Percentiles rank a stretch among this genome's conserved stretches.
Evolutionary conservation across 495 filamentous ascomycete species (phyloP).

Genomic region (Xylaria telfairii): DNA sequence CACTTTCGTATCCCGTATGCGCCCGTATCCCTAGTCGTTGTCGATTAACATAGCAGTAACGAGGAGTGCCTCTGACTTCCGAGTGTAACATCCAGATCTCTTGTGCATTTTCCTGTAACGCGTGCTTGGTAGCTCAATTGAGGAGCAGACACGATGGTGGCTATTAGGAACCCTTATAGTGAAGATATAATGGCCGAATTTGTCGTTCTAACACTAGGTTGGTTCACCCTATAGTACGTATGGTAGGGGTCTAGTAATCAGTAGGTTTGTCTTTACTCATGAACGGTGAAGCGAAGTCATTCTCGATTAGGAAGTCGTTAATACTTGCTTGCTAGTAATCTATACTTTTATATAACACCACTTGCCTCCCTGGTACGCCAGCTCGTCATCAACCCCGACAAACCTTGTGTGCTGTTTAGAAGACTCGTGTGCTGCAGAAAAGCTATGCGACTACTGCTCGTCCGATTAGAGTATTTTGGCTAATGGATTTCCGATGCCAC

Average conservation of each 20-base stretch:
- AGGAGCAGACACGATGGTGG: neutral
- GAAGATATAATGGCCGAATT: neutral
- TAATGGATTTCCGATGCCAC: neutral
- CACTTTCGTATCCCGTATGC: too few relatives aligned
- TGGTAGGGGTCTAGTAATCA: neutral
- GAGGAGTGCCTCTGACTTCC: too few relatives aligned
- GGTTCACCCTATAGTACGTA: neutral
- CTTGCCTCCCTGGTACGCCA: neutral
- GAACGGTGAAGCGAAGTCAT: neutral
- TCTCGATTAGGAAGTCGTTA: neutral
- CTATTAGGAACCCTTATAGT: too few relatives aligned
- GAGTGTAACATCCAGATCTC: too few relatives aligned
- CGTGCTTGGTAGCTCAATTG: neutral
- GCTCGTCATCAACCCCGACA: neutral
- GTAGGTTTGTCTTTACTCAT: neutral
- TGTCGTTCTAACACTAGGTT: neutral
- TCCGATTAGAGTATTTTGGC: neutral
- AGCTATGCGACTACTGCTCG: neutral
- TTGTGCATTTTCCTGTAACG: too few relatives aligned
- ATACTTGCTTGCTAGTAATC: neutral
- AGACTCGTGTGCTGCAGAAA: neutral
- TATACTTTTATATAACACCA: neutral
- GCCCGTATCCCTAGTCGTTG: too few relatives aligned
- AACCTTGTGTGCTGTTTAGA: neutral
- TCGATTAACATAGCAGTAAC: too few relatives aligned